Evolutionary conservation across 768 basidiomycete genomes (phyloP).

Genomic region (Crassisporium funariophilum): DNA sequence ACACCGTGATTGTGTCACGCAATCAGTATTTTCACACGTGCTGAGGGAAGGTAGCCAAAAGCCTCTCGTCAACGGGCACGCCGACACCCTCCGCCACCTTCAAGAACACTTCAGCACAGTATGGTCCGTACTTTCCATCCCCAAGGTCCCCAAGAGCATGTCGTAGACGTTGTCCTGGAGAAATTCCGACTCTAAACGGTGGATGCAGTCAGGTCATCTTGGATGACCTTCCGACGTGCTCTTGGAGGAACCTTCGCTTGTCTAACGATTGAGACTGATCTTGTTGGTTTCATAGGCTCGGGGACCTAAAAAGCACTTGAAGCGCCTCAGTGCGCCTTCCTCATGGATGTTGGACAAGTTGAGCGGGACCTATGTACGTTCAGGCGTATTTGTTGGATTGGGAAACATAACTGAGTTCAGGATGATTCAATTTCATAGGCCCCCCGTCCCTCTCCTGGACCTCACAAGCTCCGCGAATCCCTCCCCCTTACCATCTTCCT

Average conservation of each 20-base stretch:
- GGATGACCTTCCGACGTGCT: conserved; percentile 41
- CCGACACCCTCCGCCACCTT: conserved; percentile 47
- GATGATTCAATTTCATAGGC: conserved; percentile 51
- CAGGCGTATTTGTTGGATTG: conserved; percentile 2
- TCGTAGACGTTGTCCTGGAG: conserved; percentile 18
- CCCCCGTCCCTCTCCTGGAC: conserved; percentile 96
- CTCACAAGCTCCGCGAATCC: conserved; percentile 98
- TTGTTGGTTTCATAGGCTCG: conserved; percentile 62
- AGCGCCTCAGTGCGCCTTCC: conserved; percentile 95
- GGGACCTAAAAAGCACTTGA: conserved; percentile 99
- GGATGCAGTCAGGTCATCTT: conserved; percentile 37
- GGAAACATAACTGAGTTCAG: conserved; percentile 13
- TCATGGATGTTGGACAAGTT: conserved; percentile 99
- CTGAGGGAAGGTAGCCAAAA: conserved; percentile 30
- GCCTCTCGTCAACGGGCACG: conserved; percentile 44
- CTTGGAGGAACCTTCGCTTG: conserved; percentile 16
- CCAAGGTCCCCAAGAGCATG: conserved; percentile 21
- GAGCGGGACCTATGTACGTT: conserved; percentile 87
- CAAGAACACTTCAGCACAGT: conserved; percentile 43
- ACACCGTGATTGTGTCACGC: neutral
- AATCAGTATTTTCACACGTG: conserved; percentile 36
- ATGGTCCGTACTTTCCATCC: conserved; percentile 45
- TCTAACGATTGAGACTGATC: conserved; percentile 25
- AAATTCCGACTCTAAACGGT: conserved; percentile 29
- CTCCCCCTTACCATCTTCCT: conserved; percentile 97